phyloP scores from a whole-genome alignment of 257 asterid species.

The Cynanchum wilfordii region DNA sequence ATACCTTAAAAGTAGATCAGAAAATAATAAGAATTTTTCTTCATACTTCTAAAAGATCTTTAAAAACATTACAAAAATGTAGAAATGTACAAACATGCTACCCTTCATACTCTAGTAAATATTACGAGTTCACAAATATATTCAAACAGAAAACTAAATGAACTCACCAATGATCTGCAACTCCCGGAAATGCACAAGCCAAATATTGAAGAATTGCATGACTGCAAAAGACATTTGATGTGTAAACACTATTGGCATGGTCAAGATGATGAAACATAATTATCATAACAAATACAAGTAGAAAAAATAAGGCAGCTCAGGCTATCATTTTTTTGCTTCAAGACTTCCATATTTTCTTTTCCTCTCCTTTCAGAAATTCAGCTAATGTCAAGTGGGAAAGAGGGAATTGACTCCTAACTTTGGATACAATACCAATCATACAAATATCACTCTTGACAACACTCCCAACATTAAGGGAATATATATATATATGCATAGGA shows the following conservation, averaged over 20 bases:
- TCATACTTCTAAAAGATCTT: background rate
- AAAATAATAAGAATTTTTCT: background rate
- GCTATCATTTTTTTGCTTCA: background rate
- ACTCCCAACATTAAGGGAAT: background rate
- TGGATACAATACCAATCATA: background rate
- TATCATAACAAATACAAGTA: no score
- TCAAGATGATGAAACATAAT: background rate
- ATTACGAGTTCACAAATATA: background rate
- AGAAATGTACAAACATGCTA: background rate
- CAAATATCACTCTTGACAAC: background rate
- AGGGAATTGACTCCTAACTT: background rate
- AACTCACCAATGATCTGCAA: conserved; percentile 95
- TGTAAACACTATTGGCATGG: background rate
- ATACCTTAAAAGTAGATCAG: conserved; percentile 48
- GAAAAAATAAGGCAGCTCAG: background rate
- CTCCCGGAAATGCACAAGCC: conserved; percentile 73
- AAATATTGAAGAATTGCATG: conserved; percentile 82
- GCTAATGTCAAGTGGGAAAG: background rate
- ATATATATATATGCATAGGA: background rate
- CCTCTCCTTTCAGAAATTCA: background rate
- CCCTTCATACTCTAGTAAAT: background rate
- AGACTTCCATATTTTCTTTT: background rate
- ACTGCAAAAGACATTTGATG: conserved; percentile 41
- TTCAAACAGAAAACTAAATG: background rate
- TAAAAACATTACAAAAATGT: background rate